Evolutionary conservation across 2,329 filamentous ascomycete species (phyloP).

Genomic region (Pestalotiopsis sp.): DNA sequence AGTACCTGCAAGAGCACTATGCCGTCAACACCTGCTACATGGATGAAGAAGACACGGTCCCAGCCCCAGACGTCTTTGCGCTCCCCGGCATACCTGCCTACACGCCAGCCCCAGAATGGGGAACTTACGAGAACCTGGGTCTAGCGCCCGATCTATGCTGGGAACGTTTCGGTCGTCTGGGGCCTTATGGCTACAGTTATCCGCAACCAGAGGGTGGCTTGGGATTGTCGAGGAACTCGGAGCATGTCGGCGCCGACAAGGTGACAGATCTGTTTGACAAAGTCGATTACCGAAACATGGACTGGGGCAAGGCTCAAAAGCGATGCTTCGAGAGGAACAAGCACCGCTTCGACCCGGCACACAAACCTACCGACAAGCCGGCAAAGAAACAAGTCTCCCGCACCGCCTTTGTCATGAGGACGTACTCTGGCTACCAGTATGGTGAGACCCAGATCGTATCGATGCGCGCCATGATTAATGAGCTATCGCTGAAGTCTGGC

Average conservation of each 20-base stretch:
- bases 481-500: conserved; percentile 63
- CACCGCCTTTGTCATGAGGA: conserved; percentile 65
- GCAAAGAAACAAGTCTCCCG: conserved; percentile 33
- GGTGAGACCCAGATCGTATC: conserved; percentile 65
- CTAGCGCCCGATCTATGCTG: conserved; percentile 67
- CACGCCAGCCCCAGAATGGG: conserved; percentile 65
- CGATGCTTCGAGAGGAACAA: conserved; percentile 47
- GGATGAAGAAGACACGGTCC: conserved; percentile 43
- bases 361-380: conserved; percentile 9
- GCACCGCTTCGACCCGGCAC: conserved; percentile 41
- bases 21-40: conserved; percentile 44
- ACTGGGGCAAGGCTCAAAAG: conserved; percentile 34
- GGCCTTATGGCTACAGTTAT: conserved; percentile 70
- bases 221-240: conserved; percentile 58
- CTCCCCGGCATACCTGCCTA: conserved; percentile 62
- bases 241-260: conserved; percentile 59
- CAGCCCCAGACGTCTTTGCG: conserved; percentile 38
- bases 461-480: conserved; percentile 64
- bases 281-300: conserved; percentile 34
- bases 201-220: conserved; percentile 61
- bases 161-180: conserved; percentile 67
- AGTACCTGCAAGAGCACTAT: conserved; percentile 27
- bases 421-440: conserved; percentile 66
- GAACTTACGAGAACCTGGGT: conserved; percentile 62
- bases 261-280: conserved; percentile 35